Evolutionary conservation across 2,329 filamentous ascomycete species (phyloP), one percentile per base, ranked within the genome.

Genomic region (Cladosporium velox): DNA sequence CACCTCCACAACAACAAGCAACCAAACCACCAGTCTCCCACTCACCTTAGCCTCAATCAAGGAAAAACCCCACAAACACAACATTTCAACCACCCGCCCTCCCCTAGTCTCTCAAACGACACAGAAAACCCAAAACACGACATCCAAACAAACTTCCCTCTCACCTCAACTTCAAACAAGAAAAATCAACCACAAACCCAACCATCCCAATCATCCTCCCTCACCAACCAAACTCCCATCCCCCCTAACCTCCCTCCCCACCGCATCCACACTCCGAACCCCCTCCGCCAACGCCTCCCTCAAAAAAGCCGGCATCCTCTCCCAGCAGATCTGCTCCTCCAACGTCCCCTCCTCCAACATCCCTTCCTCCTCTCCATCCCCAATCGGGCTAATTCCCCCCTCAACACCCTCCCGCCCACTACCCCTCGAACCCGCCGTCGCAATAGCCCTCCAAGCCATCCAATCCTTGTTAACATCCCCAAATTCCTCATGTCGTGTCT

Each of bases 211-310:
- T 18, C 35, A 41, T 18, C 14, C 12, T 15, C 18, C 35, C 2
- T 18, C 41, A 26, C 26, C 18, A 49, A 47, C 59, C 60, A 64
- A 55, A 1, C 34, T 47, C 35, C 61, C 61, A 47, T 64, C 61
- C 15, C 61, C 49, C 10, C 61, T 57, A 8, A 64, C 51, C 15
- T 21, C 15, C 51, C 61, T 64, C 51, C 61, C 61, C 18, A 47
- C 1, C 2, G 35, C 35, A 47, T 64, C 61, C 10, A 1, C 5
- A 15, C 35, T 11, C 34, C 51, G 1, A 10, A 64, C 51, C 14
- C 26, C 24, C 32, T 64, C 49, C 24, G 51, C 49, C 35, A 57
- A 35, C 12, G 34, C 61, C 15, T 44, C 26, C 18, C 61, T 32
- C 4, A 64, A 15, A 18, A 47, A 38, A 24, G 2, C 26, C 12